Evolutionary conservation across 1,284 basidiomycete genomes (phyloP).

Genomic region (Kalmanozyma brasiliensis): DNA sequence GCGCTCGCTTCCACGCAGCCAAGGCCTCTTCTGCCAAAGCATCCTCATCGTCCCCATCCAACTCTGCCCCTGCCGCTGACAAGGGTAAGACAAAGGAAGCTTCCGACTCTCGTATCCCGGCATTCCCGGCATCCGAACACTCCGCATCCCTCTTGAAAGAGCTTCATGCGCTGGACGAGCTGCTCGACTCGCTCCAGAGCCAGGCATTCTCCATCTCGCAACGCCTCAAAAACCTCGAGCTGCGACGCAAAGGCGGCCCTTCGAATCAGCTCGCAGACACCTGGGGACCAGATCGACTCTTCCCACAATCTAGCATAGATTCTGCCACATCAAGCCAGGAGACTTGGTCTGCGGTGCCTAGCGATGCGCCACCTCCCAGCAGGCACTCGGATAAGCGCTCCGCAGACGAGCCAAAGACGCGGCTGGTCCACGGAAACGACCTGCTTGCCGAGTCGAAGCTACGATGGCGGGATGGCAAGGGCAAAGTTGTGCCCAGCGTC

Average conservation of each 20-base stretch:
- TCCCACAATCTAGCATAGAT: neutral
- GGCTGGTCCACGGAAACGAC: constrained; percentile 26
- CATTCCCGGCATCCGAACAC: constrained; percentile 10
- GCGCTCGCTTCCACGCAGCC: constrained; percentile 5
- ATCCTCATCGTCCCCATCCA: constrained; percentile 3
- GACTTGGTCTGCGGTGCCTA: constrained; percentile 15
- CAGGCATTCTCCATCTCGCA: constrained; percentile 42
- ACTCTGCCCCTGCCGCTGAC: constrained; percentile 13
- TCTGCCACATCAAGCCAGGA: neutral
- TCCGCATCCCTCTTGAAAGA: constrained; percentile 22
- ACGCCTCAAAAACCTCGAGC: constrained; percentile 21
- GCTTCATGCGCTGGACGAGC: constrained; percentile 26
- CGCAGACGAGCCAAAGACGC: constrained; percentile 19
- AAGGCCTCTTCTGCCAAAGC: neutral
- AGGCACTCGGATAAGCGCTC: constrained; percentile 18
- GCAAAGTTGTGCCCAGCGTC: constrained; percentile 9
- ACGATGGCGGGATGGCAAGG: constrained; percentile 32
- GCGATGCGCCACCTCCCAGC: neutral
- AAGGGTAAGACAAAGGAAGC: constrained; percentile 29
- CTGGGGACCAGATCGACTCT: constrained; percentile 47
- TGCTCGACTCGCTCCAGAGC: constrained; percentile 31
- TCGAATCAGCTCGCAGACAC: constrained; percentile 5
- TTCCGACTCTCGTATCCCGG: neutral
- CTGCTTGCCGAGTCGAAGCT: constrained; percentile 21
- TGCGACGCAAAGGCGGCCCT: neutral